phyloP scores from a whole-genome alignment of 2,329 filamentous ascomycete genomes.

The Lecanoromycetidae sp. region DNA sequence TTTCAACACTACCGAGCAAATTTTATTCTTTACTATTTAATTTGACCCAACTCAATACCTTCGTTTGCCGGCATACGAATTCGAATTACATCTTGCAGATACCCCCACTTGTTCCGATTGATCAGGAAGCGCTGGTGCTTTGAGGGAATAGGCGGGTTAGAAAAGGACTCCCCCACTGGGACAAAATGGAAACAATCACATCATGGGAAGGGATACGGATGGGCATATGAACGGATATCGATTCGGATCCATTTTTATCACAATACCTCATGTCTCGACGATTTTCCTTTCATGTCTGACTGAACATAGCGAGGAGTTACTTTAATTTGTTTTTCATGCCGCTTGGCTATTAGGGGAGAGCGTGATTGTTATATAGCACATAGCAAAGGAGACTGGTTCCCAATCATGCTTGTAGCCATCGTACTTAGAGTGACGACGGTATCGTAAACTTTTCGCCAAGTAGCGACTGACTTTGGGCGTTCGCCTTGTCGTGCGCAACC shows the following conservation, averaged over 20 bases:
- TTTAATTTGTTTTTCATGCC: slow-evolving; percentile 2
- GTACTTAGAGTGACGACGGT: too few species aligned
- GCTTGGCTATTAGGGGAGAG: background rate
- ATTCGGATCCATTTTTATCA: background rate
- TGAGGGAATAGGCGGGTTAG: slow-evolving; percentile 4
- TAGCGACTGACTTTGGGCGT: too few species aligned
- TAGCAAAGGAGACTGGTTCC: slow-evolving; percentile 20
- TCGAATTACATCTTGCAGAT: slow-evolving; percentile 9
- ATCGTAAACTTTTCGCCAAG: too few species aligned
- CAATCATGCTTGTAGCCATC: background rate
- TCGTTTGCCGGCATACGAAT: slow-evolving; percentile 4
- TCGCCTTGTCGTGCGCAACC: too few species aligned
- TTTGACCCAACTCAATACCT: slow-evolving; percentile 1
- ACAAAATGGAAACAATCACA: slow-evolving; percentile 1
- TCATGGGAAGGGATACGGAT: background rate
- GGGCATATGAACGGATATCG: background rate
- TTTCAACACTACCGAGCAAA: background rate
- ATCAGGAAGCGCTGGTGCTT: slow-evolving; percentile 1
- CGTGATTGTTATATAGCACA: slow-evolving; percentile 2
- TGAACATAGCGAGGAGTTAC: slow-evolving; percentile 2
- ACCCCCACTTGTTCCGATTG: slow-evolving; percentile 10
- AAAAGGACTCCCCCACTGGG: slow-evolving; percentile 8
- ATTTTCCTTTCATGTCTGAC: slow-evolving; percentile 3
- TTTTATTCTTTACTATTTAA: background rate
- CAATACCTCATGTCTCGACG: slow-evolving; percentile 7